phyloP scores from a whole-genome alignment of 78 protist species.

The Tieghemostelium lacteum region DNA sequence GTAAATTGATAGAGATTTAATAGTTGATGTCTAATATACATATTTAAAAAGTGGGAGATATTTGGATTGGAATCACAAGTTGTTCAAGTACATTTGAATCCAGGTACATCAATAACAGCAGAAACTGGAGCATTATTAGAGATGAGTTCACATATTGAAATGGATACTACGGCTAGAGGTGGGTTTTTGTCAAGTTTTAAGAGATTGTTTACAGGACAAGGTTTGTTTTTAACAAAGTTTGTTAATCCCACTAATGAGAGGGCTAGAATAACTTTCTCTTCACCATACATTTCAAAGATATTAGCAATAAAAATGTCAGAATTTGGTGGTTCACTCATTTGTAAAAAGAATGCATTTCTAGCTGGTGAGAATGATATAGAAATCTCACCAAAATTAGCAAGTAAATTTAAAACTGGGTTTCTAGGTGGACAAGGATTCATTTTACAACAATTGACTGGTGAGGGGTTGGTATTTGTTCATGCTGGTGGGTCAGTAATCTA shows the following conservation, averaged over 20 bases:
- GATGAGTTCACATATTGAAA: slow-evolving; percentile 46
- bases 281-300: slow-evolving; percentile 73
- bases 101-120: slow-evolving; percentile 61
- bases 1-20: not conserved
- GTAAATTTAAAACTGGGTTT: slow-evolving; percentile 32
- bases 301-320: slow-evolving; percentile 49
- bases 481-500: slow-evolving; percentile 55
- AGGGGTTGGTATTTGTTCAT: slow-evolving; percentile 60
- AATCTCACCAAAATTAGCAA: slow-evolving; percentile 38
- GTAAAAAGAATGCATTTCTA: slow-evolving; percentile 61
- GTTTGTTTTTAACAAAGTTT: slow-evolving; percentile 67
- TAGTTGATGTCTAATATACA: not conserved
- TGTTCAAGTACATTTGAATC: slow-evolving; percentile 54
- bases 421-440: slow-evolving; percentile 76
- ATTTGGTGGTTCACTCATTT: slow-evolving; percentile 52
- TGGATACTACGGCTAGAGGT: slow-evolving; percentile 73
- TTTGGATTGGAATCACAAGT: slow-evolving; percentile 69
- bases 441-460: slow-evolving; percentile 38
- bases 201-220: slow-evolving; percentile 80
- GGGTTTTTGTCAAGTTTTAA: slow-evolving; percentile 67
- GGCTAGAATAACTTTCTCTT: slow-evolving; percentile 46
- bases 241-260: slow-evolving; percentile 34
- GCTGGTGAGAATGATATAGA: slow-evolving; percentile 58
- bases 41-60: slow-evolving; percentile 43
- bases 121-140: slow-evolving; percentile 72